phyloP scores from a whole-genome alignment of 2,329 filamentous ascomycete genomes.

The Colletotrichum tofieldiae region DNA sequence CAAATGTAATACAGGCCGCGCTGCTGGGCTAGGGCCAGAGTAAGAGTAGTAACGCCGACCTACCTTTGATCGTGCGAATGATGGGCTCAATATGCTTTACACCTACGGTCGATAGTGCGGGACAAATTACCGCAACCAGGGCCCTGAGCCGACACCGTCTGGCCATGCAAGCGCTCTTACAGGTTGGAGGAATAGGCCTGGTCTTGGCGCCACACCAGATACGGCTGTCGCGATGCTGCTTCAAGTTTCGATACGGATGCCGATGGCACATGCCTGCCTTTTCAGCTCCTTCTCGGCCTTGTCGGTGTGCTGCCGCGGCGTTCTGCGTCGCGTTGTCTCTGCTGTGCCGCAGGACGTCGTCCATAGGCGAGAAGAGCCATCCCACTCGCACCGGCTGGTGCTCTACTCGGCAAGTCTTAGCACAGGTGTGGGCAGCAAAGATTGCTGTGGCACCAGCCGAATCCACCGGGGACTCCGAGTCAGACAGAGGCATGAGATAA shows the following conservation, averaged over 20 bases:
- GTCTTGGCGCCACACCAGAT: constrained; percentile 38
- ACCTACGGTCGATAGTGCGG: constrained; percentile 39
- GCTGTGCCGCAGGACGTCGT: constrained; percentile 26
- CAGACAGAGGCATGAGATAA: constrained; percentile 38
- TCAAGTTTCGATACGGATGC: constrained; percentile 19
- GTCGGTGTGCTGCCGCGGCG: constrained; percentile 5
- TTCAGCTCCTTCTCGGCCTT: constrained; percentile 20
- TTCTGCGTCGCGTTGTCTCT: constrained; percentile 8
- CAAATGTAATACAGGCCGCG: constrained; percentile 14
- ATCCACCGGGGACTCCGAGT: constrained; percentile 40
- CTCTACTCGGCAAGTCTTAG: constrained; percentile 35
- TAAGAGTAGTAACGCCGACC: constrained; percentile 17
- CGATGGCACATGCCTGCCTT: constrained; percentile 26
- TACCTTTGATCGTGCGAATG: constrained; percentile 14
- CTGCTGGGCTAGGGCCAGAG: constrained; percentile 16
- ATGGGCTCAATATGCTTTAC: constrained; percentile 30
- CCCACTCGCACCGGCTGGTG: background rate
- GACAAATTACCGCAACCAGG: constrained; percentile 43
- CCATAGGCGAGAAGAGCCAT: constrained; percentile 17
- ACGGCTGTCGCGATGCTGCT: constrained; percentile 29
- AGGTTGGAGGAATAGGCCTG: constrained; percentile 18
- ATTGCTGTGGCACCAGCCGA: constrained; percentile 42
- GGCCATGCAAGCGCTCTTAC: constrained; percentile 30
- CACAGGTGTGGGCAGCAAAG: constrained; percentile 32
- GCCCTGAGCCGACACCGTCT: constrained; percentile 36